phyloP scores from a whole-genome alignment of 2,329 filamentous ascomycete species.

The Moelleriella libera region DNA sequence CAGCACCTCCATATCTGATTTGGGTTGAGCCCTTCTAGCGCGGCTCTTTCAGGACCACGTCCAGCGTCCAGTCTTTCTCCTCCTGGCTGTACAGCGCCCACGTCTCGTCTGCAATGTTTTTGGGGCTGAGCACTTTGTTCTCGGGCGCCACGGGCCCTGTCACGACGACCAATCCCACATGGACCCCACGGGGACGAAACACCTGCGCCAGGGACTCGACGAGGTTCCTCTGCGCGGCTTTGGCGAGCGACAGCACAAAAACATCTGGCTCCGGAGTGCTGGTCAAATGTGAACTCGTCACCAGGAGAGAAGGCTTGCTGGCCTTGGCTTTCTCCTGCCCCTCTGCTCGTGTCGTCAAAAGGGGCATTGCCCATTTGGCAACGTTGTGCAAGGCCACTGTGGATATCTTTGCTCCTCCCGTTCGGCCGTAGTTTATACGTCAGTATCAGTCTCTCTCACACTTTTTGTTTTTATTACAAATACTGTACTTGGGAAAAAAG shows the following conservation, averaged over 20 bases:
- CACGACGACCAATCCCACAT: conserved; percentile 30
- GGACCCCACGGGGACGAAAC: conserved; percentile 24
- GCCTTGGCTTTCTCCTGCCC: conserved; percentile 9
- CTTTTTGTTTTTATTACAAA: no score
- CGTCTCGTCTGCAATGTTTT: conserved; percentile 6
- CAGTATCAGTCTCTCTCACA: no score
- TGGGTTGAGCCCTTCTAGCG: background rate
- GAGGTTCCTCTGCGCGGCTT: conserved; percentile 36
- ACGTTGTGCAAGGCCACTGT: conserved; percentile 31
- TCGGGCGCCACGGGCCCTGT: conserved; percentile 17
- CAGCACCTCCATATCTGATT: background rate
- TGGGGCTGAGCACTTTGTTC: conserved; percentile 6
- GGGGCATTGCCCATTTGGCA: conserved; percentile 31
- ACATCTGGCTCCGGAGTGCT: conserved; percentile 29
- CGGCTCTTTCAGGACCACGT: background rate
- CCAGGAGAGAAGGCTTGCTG: conserved; percentile 29
- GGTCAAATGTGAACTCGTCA: conserved; percentile 33
- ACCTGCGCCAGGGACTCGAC: conserved; percentile 26
- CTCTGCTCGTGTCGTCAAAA: conserved; percentile 18
- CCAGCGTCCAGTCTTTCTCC: conserved; percentile 1
- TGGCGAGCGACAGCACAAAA: conserved; percentile 33
- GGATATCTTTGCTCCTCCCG: conserved; percentile 19
- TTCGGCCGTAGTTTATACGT: background rate
- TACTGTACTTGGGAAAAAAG: no score
- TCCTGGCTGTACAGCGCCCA: conserved; percentile 8